These are phyloP conservation scores for Aspergillus persii DNA, from an alignment of 2,329 filamentous ascomycete species.

Conservation along the genomic window DNA sequence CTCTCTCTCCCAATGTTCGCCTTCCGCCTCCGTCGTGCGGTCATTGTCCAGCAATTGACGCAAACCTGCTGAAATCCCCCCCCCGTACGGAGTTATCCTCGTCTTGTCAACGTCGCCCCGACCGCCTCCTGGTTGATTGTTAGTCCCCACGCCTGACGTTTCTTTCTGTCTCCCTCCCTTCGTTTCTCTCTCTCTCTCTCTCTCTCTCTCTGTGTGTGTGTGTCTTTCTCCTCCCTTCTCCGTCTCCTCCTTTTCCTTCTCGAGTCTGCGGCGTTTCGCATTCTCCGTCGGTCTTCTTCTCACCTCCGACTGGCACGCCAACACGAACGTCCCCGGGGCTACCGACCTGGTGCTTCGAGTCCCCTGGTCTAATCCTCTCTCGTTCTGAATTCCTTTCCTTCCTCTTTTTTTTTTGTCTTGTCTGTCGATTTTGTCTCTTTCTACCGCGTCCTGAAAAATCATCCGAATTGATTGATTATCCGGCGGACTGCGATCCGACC, in stretches of 20 bases:
- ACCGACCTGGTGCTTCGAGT: slow-evolving; percentile 17
- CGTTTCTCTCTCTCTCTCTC: slow-evolving; percentile 2
- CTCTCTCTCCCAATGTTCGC: background rate
- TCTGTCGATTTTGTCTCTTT: background rate
- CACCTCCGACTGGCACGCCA: slow-evolving; percentile 7
- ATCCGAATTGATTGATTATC: background rate
- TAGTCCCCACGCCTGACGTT: slow-evolving; percentile 21
- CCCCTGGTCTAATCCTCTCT: slow-evolving; percentile 4
- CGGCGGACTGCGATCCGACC: slow-evolving; percentile 17
- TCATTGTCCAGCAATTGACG: slow-evolving; percentile 7
- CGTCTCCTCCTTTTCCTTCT: slow-evolving; percentile 4
- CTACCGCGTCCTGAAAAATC: background rate
- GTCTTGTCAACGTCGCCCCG: slow-evolving; percentile 20
- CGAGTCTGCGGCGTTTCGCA: background rate
- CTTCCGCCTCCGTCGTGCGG: background rate
- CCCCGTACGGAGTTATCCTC: slow-evolving; percentile 1
- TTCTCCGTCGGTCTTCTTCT: background rate
- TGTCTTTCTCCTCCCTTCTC: slow-evolving; percentile 7
- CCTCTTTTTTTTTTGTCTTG: background rate
- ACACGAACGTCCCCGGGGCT: slow-evolving; percentile 18
- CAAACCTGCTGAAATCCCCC: slow-evolving; percentile 5
- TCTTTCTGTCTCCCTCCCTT: slow-evolving; percentile 5
- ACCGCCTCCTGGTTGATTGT: slow-evolving; percentile 21
- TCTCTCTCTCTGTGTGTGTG: slow-evolving; percentile 7
- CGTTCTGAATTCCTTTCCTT: background rate